Base-by-base conservation (phyloP, 1,284 basidiomycete genomes). In the Leccinum pallidistipes region DNA sequence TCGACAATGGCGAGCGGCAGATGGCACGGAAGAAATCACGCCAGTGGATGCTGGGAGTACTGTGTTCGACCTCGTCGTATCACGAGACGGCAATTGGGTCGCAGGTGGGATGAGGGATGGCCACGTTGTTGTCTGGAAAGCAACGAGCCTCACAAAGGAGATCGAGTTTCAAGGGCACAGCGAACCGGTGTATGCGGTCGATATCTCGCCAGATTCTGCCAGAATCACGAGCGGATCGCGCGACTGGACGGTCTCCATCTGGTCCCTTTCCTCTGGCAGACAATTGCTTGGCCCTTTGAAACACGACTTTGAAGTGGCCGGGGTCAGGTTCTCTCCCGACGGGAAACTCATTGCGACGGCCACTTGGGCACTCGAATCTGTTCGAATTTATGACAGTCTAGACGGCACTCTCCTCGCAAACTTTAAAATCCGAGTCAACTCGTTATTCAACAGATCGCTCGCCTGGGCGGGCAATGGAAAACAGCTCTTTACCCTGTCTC, bases 271-370 rank as follows among this genome's bases (percentile, higher is more conserved):
- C 3, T 52, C 60, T 5, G 61, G 56, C 10, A 40, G 47, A 27
- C 50, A 16, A 43, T 18, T 63, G 5, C 29, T 54, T 6, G 34
- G 47, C 14, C 64, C 61, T 18, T 32, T 63, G 2, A 14, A 29
- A n/a, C 61, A 66, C 5, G 38, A 36, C 11, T 45, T 27, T 18
- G 40, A 43, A 16, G 58, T 65, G 2, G 40, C 45, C 31, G 53
- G 60, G 10, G 38, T 64, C 55, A 58, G 56, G 31, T 63, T 65
- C 43, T 56, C 49, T 34, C 56, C 54, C 11, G 38, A 45, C 16
- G 54, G 64, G 2, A 32, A 56, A 8, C 38, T 16, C n/a, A 27
- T 65, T 7, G 61, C 64, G 10, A 66, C 64, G 3, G 64, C 64
- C 18, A 65, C 53, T 45, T 45, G 43, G 18, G 18, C 43, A 21